Evolutionary conservation across 768 basidiomycete genomes (phyloP), one percentile per base, ranked within the genome.

Genomic region (Naganishia kalamii): DNA sequence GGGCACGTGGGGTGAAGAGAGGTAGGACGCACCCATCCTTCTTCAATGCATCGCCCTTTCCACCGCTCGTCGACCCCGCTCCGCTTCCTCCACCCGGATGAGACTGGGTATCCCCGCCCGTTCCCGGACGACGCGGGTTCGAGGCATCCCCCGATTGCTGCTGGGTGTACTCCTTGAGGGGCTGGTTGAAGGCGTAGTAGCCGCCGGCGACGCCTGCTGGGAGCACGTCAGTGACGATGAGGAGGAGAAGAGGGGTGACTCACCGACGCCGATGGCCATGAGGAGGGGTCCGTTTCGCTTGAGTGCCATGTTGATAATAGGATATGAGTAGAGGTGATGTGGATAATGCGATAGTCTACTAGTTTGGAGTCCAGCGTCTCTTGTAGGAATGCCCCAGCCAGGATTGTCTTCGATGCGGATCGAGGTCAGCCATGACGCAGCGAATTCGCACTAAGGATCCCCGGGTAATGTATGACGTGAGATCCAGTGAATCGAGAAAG

Each of bases 161-260:
- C n/a, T n/a, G n/a, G 13, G 72, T 65, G 19, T 72, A 47, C 52
- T 77, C 71, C 57, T 72, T 69, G 43, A 75, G 65, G 1, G 76
- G 76, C 40, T 69, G 61, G 27, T 70, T 67, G 66, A 68, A 75
- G 63, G 74, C 74, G 61, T 77, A 77, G 37, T 70, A 63, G 19
- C 74, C 76, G 5, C 68, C 68, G 23, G 70, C 65, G 29, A 74
- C 71, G 64, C 76, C 76, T 77, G 52, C 21, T 0, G 33, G 52
- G n/a, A 62, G 60, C 30, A 15, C 25, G 43, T 57, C 44, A 54
- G 41, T 29, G 21, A 27, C 25, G 23, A 13, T 1, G 4, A 12
- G 44, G 12, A 35, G 54, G 25, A 2, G 35, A 21, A 30, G 19
- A 15, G 37, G n/a, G 13, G 43, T 23, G 17, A 40, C 70, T 50